phyloP scores from a whole-genome alignment of 805 yeast species.

The Kodamaea hsintzibuensis region DNA sequence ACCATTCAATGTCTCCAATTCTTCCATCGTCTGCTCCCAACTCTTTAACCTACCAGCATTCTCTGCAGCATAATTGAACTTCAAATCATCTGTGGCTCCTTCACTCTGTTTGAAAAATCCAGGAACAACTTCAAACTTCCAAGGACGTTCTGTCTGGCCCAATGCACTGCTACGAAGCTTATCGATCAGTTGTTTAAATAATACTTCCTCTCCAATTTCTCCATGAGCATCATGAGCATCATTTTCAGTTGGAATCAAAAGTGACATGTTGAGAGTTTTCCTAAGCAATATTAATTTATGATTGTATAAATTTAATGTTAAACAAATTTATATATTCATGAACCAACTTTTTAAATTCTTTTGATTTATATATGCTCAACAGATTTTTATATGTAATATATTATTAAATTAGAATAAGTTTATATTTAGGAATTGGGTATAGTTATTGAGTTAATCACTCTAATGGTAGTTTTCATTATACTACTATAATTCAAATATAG shows the following conservation, averaged over 20 bases:
- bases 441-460: not conserved
- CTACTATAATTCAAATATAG: too few relatives aligned
- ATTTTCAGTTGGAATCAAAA: slow-evolving; percentile 23
- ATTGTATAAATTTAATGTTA: not conserved
- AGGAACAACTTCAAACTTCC: slow-evolving; percentile 48
- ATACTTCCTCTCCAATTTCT: slow-evolving; percentile 19
- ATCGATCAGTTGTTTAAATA: slow-evolving; percentile 14
- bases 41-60: slow-evolving; percentile 45
- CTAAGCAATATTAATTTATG: too few relatives aligned
- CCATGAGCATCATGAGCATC: slow-evolving; percentile 28
- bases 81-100: slow-evolving; percentile 42
- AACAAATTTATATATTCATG: too few relatives aligned
- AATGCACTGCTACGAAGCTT: slow-evolving; percentile 21
- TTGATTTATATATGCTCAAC: too few relatives aligned
- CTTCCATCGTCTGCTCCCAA: slow-evolving; percentile 40
- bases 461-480: too few relatives aligned
- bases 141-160: slow-evolving; percentile 31
- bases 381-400: not conserved
- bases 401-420: not conserved
- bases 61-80: slow-evolving; percentile 42
- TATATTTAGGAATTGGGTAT: not conserved
- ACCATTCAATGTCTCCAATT: slow-evolving; percentile 36
- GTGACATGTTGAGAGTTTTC: slow-evolving; percentile 13
- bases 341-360: not conserved
- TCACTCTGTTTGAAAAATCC: slow-evolving; percentile 54